Evolutionary conservation across 2,329 filamentous ascomycete species (phyloP).

Genomic region (Sporothrix curviconia): DNA sequence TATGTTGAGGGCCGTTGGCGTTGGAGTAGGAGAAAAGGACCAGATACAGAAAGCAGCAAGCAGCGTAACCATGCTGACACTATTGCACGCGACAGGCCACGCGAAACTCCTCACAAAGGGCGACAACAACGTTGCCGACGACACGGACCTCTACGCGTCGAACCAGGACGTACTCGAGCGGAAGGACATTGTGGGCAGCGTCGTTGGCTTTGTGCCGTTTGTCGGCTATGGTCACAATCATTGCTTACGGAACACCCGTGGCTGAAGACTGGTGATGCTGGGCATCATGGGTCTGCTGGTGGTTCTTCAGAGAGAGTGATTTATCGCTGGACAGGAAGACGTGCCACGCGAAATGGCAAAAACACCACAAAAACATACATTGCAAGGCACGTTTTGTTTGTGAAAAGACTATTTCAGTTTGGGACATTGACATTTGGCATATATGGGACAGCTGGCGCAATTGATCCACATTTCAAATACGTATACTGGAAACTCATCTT

Average conservation of each 20-base stretch:
- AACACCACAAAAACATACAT: too few species aligned
- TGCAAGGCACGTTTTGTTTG: too few species aligned
- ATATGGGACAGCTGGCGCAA: too few species aligned
- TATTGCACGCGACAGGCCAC: conserved; percentile 38
- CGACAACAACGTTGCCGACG: conserved; percentile 91
- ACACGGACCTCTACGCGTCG: conserved; percentile 74
- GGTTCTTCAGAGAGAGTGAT: conserved; percentile 81
- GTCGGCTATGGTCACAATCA: conserved; percentile 95
- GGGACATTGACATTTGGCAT: too few species aligned
- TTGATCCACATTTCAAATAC: too few species aligned
- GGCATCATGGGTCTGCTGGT: conserved; percentile 93
- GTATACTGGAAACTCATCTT: too few species aligned
- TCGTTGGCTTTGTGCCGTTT: conserved; percentile 85
- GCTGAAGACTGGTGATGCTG: conserved; percentile 91
- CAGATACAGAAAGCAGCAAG: too few species aligned
- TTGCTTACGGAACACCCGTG: conserved; percentile 93
- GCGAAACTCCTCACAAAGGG: conserved; percentile 87
- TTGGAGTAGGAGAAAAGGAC: neutral
- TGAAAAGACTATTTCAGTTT: too few species aligned
- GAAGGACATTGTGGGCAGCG: conserved; percentile 83
- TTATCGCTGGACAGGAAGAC: too few species aligned
- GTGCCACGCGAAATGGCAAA: too few species aligned
- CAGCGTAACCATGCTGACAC: too few species aligned
- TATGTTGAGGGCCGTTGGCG: conserved; percentile 27
- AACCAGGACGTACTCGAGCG: conserved; percentile 83